Conservation (phyloP, 2,329 filamentous ascomycete species). For the Pseudogymnoascus sp. region DNA sequence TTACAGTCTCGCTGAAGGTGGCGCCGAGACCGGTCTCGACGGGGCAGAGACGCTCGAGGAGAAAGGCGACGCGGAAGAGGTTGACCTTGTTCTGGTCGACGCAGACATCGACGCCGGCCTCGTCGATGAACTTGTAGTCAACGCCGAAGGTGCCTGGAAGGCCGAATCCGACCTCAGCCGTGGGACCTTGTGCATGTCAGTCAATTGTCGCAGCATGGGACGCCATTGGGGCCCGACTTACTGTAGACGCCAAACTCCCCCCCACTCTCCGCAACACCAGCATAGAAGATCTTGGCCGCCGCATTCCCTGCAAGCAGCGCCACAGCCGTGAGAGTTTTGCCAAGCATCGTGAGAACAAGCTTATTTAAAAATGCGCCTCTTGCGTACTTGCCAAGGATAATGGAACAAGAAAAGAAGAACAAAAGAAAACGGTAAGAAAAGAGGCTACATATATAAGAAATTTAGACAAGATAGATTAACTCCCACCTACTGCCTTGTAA, state of each 20-base stretch:
- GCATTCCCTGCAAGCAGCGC: slow-evolving; percentile 17
- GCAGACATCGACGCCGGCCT: slow-evolving; percentile 36
- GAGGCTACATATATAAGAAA: not conserved
- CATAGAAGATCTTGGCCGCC: slow-evolving; percentile 37
- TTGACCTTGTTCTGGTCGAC: slow-evolving; percentile 39
- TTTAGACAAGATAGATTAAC: not conserved
- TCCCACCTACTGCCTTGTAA: not conserved
- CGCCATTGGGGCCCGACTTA: slow-evolving; percentile 10
- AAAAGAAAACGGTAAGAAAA: not conserved
- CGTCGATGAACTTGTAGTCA: slow-evolving; percentile 42
- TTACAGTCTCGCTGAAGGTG: slow-evolving; percentile 40
- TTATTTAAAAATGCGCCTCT: slow-evolving; percentile 10
- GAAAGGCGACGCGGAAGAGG: slow-evolving; percentile 40
- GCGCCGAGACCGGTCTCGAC: slow-evolving; percentile 36
- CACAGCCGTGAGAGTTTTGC: slow-evolving; percentile 10
- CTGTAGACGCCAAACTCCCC: slow-evolving; percentile 40
- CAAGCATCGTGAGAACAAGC: slow-evolving; percentile 14
- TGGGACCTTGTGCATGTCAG: slow-evolving; percentile 16
- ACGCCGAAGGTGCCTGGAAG: slow-evolving; percentile 41
- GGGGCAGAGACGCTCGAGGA: slow-evolving; percentile 43
- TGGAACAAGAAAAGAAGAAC: not conserved
- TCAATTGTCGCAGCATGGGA: not conserved
- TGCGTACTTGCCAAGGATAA: not conserved
- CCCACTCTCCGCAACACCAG: slow-evolving; percentile 38
- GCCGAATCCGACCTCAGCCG: slow-evolving; percentile 31